Base-by-base conservation (phyloP, 768 basidiomycete genomes). In the Trametes punicea region DNA sequence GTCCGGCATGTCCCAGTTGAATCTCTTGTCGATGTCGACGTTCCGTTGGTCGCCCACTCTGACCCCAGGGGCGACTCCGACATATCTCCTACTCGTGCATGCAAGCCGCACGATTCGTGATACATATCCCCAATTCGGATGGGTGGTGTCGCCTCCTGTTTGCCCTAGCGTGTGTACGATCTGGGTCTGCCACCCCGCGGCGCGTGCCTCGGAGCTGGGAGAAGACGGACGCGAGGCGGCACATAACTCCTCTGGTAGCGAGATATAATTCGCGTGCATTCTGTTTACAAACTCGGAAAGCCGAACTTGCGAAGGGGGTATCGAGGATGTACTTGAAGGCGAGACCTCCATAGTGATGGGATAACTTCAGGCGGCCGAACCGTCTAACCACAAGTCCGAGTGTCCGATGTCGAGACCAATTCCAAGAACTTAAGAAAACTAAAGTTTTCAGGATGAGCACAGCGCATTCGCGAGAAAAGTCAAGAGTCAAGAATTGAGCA, bases 101-200 rank as follows among this genome's bases (percentile, higher is more conserved):
- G 71, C 72, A 54, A 79, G 65, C 50, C 70, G 74, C 52, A 81
- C 62, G 31, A 75, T 58, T 34, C 72, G 70, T 13, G 69, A 69
- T 1, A 82, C 56, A 23, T 73, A 64, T 0, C 70, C 68, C 82
- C 82, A 83, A 57, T 76, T 77, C 29, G 77, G 77, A 40, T 74
- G 70, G 0, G 75, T 67, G 4, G 78, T 67, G 46, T 79, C 73
- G 13, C 71, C 70, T 20, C 66, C 68, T 6, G 77, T 71, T 20
- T 67, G 56, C 2, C 66, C 49, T 20, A 77, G 65, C 2, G 77
- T 72, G 16, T 72, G 67, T 23, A 64, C 42, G 5, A 81, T 67
- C 36, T 66, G 64, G 33, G 67, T 64, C 38, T 69, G 72, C 23
- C 78, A 60, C 3, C 56, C 40, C 40, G 73, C 64, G 49, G 71